Percentiles rank a stretch among this genome's conserved stretches.
phyloP scores from a whole-genome alignment of 2,329 filamentous ascomycete genomes.

The Dryadomyces quercivorus region DNA sequence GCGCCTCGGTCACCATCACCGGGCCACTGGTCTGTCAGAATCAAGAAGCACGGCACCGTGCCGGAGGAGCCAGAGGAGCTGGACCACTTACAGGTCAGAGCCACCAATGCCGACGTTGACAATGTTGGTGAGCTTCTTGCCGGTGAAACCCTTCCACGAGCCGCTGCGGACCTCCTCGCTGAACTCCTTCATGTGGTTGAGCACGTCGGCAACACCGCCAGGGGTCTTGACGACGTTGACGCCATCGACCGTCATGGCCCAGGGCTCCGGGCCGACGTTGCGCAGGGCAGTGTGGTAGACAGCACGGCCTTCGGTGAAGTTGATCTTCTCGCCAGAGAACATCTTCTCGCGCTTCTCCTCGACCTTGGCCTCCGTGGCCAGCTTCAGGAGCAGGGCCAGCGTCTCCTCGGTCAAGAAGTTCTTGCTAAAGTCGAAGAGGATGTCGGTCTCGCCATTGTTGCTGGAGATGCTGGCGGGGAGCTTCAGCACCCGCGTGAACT shows the following conservation, averaged over 20 bases:
- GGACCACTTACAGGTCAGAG: slow-evolving; percentile 73
- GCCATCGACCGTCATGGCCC: slow-evolving; percentile 75
- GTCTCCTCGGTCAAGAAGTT: slow-evolving; percentile 96
- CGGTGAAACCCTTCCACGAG: slow-evolving; percentile 92
- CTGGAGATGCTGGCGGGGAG: slow-evolving; percentile 64
- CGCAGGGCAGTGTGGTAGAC: slow-evolving; percentile 93
- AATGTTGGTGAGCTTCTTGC: slow-evolving; percentile 94
- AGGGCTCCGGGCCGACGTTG: slow-evolving; percentile 60
- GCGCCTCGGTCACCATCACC: slow-evolving; percentile 96
- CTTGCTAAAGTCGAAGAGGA: slow-evolving; percentile 98
- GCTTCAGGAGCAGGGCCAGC: slow-evolving; percentile 70
- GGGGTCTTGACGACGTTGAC: slow-evolving; percentile 84
- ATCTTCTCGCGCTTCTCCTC: slow-evolving; percentile 94
- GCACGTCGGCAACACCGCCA: slow-evolving; percentile 78
- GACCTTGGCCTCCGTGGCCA: slow-evolving; percentile 81
- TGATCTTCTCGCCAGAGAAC: slow-evolving; percentile 97
- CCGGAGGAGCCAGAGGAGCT: too few relatives aligned
- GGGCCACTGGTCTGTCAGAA: slow-evolving; percentile 51
- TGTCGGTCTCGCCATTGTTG: slow-evolving; percentile 48
- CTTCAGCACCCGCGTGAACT: slow-evolving; percentile 76
- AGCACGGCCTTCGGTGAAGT: slow-evolving; percentile 94
- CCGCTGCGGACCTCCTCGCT: slow-evolving; percentile 88
- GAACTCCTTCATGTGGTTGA: slow-evolving; percentile 98
- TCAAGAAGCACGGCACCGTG: too few relatives aligned
- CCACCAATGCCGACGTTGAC: slow-evolving; percentile 97